Conservation (phyloP, 495 filamentous ascomycete species). For the Xylaria castorea region DNA sequence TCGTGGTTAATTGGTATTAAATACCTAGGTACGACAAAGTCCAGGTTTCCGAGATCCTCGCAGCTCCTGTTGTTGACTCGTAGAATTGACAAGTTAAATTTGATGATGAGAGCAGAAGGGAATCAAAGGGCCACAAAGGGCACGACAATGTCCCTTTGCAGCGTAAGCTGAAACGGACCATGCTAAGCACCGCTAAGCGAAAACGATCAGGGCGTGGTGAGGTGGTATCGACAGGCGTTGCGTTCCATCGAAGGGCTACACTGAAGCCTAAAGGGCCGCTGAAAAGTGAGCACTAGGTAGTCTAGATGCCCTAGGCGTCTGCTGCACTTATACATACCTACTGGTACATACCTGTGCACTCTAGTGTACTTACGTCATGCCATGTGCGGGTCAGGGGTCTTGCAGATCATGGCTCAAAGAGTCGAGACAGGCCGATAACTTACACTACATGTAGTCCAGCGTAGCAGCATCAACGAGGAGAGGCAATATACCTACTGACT, state of each 20-base stretch:
- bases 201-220: background rate
- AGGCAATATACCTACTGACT: background rate
- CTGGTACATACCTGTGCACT: no score
- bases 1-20: background rate
- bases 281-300: background rate
- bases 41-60: no score
- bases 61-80: background rate
- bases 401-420: slow-evolving; percentile 5
- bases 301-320: no score
- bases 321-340: no score
- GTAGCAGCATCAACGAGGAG: background rate
- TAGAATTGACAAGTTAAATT: background rate
- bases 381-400: slow-evolving; percentile 18
- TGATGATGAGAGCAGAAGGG: background rate
- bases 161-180: slow-evolving; percentile 15
- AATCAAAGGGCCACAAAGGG: background rate
- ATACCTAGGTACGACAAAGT: background rate
- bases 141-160: background rate
- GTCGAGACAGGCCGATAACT: slow-evolving; percentile 1
- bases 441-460: background rate
- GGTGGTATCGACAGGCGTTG: background rate
- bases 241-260: slow-evolving; percentile 5
- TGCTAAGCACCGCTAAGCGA: background rate
- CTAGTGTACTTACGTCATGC: no score
- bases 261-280: background rate